A percentile compares a stretch with the other conserved stretches of the same genome.
These are phyloP conservation scores for Camelina hispida DNA, from an alignment of 345 rosid species.

Conservation along the genomic window DNA sequence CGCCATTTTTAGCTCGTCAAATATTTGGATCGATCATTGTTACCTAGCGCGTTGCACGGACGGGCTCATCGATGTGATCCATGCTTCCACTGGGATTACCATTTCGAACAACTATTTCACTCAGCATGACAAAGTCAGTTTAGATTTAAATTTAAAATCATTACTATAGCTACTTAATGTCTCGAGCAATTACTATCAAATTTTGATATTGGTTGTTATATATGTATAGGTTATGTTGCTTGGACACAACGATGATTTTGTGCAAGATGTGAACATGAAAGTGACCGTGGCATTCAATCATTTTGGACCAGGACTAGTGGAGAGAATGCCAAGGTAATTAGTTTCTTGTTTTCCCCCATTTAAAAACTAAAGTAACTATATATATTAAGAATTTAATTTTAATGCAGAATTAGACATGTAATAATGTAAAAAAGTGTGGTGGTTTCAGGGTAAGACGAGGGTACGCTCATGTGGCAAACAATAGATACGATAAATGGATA, in stretches of 20 bases:
- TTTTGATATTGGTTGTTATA: not conserved
- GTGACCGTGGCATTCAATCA: constrained; percentile 84
- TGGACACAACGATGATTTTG: constrained; percentile 77
- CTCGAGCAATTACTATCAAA: not conserved
- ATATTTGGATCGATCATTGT: constrained; percentile 91
- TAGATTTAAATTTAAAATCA: not conserved
- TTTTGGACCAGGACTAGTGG: constrained; percentile 82
- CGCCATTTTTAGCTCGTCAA: constrained; percentile 63
- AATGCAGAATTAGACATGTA: not conserved
- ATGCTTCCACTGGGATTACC: constrained; percentile 80
- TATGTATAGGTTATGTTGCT: constrained; percentile 71
- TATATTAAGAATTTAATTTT: not conserved
- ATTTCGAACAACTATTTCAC: constrained; percentile 82
- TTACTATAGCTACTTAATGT: not conserved
- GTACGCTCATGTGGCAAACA: constrained; percentile 93
- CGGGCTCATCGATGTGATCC: constrained; percentile 85
- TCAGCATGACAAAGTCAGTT: constrained; percentile 75
- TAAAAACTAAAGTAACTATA: not conserved
- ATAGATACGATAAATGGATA: constrained; percentile 84
- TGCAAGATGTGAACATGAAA: constrained; percentile 78
- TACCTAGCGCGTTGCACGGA: constrained; percentile 67
- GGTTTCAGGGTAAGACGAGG: constrained; percentile 68
- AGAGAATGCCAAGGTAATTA: constrained; percentile 90
- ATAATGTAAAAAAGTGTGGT: constrained; percentile 11
- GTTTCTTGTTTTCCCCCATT: not conserved